A percentile compares a stretch with the other conserved stretches of the same genome.
phyloP scores from a whole-genome alignment of 2,329 filamentous ascomycete species.

The Cercospora berteroae region DNA sequence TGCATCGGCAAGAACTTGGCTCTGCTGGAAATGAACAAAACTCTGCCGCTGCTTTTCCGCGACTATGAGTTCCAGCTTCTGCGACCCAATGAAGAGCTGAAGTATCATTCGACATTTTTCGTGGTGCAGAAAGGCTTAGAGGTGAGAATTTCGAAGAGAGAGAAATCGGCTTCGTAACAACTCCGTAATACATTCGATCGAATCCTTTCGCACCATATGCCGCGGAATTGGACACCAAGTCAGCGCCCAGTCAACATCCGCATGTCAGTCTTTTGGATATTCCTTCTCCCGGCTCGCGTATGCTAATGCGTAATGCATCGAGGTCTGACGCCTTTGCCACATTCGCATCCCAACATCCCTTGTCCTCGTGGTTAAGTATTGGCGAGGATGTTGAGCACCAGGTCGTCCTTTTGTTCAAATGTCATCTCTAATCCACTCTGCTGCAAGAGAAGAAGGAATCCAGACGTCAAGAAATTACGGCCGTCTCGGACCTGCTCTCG shows the following conservation, averaged over 20 bases:
- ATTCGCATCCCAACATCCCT: not conserved
- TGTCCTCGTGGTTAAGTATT: not conserved
- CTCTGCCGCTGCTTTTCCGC: constrained; percentile 44
- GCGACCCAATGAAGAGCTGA: constrained; percentile 51
- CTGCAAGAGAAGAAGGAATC: no score
- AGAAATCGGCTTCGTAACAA: not conserved
- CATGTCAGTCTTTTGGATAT: not conserved
- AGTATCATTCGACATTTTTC: constrained; percentile 59
- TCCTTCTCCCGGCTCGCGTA: not conserved
- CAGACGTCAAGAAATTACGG: not conserved
- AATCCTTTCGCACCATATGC: not conserved
- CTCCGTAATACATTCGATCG: not conserved
- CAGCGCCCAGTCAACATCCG: not conserved
- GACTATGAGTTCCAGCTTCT: constrained; percentile 56
- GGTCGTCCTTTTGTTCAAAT: not conserved
- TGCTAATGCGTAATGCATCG: not conserved
- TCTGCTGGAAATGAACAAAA: constrained; percentile 33
- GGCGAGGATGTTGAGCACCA: not conserved
- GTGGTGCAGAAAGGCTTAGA: constrained; percentile 59
- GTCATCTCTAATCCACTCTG: no score
- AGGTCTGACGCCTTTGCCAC: not conserved
- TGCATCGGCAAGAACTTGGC: constrained; percentile 34
- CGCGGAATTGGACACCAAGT: not conserved
- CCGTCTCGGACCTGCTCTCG: not conserved
- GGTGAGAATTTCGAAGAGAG: constrained; percentile 46